A percentile compares a stretch with the other conserved stretches of the same genome.
Conservation (phyloP, 495 filamentous ascomycete genomes). For the Aspergillus biplanus region DNA sequence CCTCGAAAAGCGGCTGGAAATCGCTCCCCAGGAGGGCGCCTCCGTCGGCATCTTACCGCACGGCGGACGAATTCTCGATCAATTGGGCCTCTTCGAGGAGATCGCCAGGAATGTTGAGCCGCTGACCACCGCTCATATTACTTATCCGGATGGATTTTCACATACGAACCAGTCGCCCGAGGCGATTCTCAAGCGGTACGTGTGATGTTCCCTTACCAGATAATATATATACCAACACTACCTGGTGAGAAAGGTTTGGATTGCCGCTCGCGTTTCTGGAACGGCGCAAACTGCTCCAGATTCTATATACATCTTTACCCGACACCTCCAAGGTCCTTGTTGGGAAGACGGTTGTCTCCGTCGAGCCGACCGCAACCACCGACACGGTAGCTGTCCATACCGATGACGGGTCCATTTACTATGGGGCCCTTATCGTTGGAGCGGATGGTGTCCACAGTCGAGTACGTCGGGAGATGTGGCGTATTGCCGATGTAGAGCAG, state of each 20-base stretch:
- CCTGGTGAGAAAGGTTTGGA: constrained; percentile 21
- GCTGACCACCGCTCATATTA: constrained; percentile 16
- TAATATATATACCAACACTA: constrained; percentile 9
- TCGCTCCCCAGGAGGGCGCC: constrained; percentile 44
- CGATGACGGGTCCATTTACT: constrained; percentile 19
- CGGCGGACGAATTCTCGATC: constrained; percentile 49
- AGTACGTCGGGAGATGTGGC: constrained; percentile 39
- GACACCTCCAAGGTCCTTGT: constrained; percentile 20
- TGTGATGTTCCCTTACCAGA: constrained; percentile 1
- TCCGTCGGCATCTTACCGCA: constrained; percentile 38
- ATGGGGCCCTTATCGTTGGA: constrained; percentile 49
- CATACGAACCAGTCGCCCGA: constrained; percentile 19
- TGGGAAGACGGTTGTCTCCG: constrained; percentile 20
- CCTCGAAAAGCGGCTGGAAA: constrained; percentile 43
- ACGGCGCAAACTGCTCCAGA: constrained; percentile 33
- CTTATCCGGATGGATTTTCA: constrained; percentile 22
- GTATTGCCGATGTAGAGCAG: constrained; percentile 31
- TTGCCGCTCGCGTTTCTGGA: constrained; percentile 34
- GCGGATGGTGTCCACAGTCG: constrained; percentile 54
- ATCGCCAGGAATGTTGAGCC: constrained; percentile 25
- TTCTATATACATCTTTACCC: constrained; percentile 25
- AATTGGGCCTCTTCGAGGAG: constrained; percentile 46
- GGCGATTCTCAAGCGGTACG: constrained; percentile 4
- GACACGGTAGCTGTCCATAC: constrained; percentile 13
- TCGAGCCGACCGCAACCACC: constrained; percentile 3